Percentiles rank a stretch among this genome's conserved stretches.
Conservation (phyloP, 306 rosid genomes). For the Castanea crenata region DNA sequence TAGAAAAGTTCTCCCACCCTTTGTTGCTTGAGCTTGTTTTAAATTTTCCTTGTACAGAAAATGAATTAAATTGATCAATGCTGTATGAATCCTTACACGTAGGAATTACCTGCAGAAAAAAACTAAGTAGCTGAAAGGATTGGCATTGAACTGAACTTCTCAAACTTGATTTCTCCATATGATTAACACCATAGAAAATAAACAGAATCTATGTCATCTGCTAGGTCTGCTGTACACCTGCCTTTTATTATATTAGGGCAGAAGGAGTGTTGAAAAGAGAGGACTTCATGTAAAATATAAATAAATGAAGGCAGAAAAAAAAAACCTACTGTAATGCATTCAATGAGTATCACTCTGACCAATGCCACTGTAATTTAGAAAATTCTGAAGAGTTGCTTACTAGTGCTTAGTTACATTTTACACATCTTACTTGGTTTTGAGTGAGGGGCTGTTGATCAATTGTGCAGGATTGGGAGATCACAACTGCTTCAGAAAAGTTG, state of each 20-base stretch:
- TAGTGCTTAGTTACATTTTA: not conserved
- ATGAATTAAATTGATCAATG: not conserved
- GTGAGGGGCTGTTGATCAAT: constrained; percentile 15
- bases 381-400: not conserved
- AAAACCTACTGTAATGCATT: not conserved
- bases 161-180: not conserved
- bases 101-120: not conserved
- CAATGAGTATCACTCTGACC: not conserved
- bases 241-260: not conserved
- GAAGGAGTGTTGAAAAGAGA: not conserved
- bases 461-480: constrained; percentile 83
- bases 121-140: not conserved
- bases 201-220: no score
- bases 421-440: not conserved
- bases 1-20: no score
- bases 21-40: not conserved
- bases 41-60: not conserved
- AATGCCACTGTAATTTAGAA: not conserved
- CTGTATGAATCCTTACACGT: not conserved
- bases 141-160: not conserved
- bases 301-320: not conserved
- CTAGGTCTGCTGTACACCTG: not conserved
- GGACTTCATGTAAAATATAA: not conserved
- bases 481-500: constrained; percentile 86
- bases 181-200: no score